Percentiles rank a stretch among this genome's conserved stretches.
phyloP scores from a whole-genome alignment of 164 flowering plant genomes.

The Magnolia changhungtana region DNA sequence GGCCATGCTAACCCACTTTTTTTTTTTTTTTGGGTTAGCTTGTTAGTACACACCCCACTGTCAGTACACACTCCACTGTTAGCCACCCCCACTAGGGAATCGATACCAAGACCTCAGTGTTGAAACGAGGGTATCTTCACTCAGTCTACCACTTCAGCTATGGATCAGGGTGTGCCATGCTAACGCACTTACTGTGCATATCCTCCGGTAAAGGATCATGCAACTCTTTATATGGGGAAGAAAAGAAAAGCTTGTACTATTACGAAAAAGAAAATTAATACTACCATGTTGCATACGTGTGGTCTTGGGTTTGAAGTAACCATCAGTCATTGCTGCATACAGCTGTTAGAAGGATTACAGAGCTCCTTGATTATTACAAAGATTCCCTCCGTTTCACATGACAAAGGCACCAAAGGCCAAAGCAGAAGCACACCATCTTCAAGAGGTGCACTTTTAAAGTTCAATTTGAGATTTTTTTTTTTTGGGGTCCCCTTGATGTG shows the following conservation, averaged over 20 bases:
- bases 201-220: neutral
- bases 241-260: no score
- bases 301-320: neutral
- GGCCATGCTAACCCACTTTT: neutral
- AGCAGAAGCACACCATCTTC: slow-evolving; percentile 14
- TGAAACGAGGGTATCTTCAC: no score
- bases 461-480: neutral
- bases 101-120: no score
- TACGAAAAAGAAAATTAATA: neutral
- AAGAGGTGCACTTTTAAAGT: slow-evolving; percentile 13
- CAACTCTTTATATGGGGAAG: neutral
- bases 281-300: neutral
- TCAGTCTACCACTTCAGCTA: no score
- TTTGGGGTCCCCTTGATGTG: neutral
- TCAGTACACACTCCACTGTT: no score
- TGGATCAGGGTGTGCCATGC: neutral
- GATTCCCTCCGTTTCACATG: slow-evolving; percentile 28
- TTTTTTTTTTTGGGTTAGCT: no score
- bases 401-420: slow-evolving; percentile 23
- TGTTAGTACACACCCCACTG: no score
- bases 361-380: slow-evolving; percentile 30
- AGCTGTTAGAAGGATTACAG: slow-evolving; percentile 39
- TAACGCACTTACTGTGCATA: neutral
- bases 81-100: no score
- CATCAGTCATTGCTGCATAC: slow-evolving; percentile 7